Conservation (phyloP, 2,329 filamentous ascomycete genomes). For the Colletotrichum sublineola region DNA sequence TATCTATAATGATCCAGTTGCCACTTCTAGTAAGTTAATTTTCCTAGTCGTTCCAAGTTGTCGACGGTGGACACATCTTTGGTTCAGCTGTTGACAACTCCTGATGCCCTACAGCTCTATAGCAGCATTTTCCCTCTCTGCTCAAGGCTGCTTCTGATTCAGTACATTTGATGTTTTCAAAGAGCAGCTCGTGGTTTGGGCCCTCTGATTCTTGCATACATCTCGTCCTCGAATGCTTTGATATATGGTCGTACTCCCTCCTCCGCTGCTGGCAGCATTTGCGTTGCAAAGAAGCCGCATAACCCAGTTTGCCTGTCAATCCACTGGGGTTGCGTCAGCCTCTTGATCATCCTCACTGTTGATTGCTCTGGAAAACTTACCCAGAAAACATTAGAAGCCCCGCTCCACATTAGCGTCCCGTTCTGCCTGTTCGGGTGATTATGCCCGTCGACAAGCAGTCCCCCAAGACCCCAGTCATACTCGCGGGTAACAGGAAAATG, state of each 20-base stretch:
- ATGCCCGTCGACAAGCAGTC: constrained; percentile 56
- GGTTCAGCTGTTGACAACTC: background rate
- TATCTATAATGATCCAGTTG: background rate
- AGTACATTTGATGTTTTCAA: background rate
- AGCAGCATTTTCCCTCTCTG: background rate
- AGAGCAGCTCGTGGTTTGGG: background rate
- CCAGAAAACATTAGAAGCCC: constrained; percentile 62
- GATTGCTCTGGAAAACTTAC: constrained; percentile 47
- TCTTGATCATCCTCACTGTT: no score
- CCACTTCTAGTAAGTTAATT: no score
- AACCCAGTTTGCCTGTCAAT: constrained; percentile 55
- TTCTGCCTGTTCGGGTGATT: constrained; percentile 53
- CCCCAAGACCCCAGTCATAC: constrained; percentile 58
- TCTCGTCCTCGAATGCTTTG: constrained; percentile 53
- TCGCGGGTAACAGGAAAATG: constrained; percentile 51
- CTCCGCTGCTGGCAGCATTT: constrained; percentile 59
- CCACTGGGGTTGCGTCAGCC: constrained; percentile 44
- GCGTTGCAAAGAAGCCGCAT: constrained; percentile 57
- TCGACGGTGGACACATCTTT: no score
- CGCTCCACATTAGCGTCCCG: constrained; percentile 59
- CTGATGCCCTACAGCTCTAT: background rate
- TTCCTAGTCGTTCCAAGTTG: background rate
- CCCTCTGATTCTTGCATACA: constrained; percentile 51
- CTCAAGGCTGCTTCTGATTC: background rate
- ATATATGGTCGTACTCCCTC: constrained; percentile 50